phyloP scores from a whole-genome alignment of 768 basidiomycete species.

The Mycena epipterygia region DNA sequence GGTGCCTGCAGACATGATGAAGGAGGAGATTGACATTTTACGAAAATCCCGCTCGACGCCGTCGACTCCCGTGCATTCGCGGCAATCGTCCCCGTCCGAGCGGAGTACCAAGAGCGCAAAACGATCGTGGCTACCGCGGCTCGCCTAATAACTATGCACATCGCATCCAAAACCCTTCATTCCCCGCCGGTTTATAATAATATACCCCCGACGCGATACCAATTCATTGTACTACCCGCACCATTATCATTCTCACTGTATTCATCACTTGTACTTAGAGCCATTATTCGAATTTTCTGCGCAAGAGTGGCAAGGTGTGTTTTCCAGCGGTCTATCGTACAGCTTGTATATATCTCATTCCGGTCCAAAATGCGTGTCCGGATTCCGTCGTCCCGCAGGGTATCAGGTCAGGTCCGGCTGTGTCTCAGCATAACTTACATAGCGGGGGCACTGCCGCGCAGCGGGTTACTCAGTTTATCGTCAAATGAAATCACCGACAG shows the following conservation, averaged over 20 bases:
- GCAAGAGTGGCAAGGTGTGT: constrained; percentile 16
- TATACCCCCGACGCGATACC: constrained; percentile 1
- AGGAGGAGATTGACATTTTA: constrained; percentile 35
- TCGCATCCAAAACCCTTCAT: background rate
- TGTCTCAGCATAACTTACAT: constrained; percentile 83
- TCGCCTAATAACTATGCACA: background rate
- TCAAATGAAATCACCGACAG: too few relatives aligned
- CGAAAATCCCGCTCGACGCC: constrained; percentile 43
- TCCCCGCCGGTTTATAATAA: too few relatives aligned
- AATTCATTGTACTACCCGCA: background rate
- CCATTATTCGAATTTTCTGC: background rate
- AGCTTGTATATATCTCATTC: constrained; percentile 14
- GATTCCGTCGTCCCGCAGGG: background rate
- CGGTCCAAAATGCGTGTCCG: background rate
- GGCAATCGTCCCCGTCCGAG: constrained; percentile 39
- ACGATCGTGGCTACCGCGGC: constrained; percentile 34
- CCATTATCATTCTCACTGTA: constrained; percentile 4
- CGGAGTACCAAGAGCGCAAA: constrained; percentile 37
- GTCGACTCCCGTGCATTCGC: constrained; percentile 38
- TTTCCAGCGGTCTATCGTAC: constrained; percentile 8
- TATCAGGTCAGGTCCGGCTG: constrained; percentile 75
- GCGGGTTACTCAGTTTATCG: too few relatives aligned
- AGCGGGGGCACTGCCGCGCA: too few relatives aligned
- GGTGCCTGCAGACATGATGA: constrained; percentile 42
- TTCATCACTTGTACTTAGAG: constrained; percentile 1